Evolutionary conservation across 1,139 yeast genomes (phyloP), one percentile per base, ranked within the genome.

Genomic region (Kodamaea suecica): DNA sequence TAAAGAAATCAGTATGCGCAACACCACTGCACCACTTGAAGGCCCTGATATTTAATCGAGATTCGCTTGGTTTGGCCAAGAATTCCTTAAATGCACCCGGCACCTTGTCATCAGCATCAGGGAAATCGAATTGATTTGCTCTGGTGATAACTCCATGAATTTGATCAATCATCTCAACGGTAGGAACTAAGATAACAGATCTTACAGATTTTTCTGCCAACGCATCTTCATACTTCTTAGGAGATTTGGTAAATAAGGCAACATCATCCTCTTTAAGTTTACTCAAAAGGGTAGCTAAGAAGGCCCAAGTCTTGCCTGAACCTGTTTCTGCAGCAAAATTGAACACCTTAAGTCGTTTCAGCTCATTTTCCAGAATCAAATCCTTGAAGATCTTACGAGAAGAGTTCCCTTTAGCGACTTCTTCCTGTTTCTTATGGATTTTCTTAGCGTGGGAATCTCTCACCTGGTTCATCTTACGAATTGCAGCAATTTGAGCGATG

Each of bases 311-410:
- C 56, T 92, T 92, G 6, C 98, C 97, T 0, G 95, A 83, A 0
- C 97, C 98, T 0, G 98, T 92, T 55, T 92, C 97, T 2, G 97
- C 96, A 2, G 97, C 97, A 38, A 92, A 59, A 3, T 95, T 78
- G 61, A 79, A 87, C 0, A 83, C 73, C 46, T 80, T 80, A 29
- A 79, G 58, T 40, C 71, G 66, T 12, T 55, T 59, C 19, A 40
- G 39, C 41, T 64, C 67, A 37, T 68, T 66, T 9, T 49, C 49
- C 26, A 48, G 43, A 35, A 56, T 53, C 40, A 64, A 50, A 23
- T 61, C 66, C 15, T 27, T 21, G 29, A 17, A 31, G 27, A 31
- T 27, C 28, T 25, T 25, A 7, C 17, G 11, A 7, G 26, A 23
- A 16, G 29, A 17, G 7, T 21, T 27, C 9, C 30, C 39, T 34